Conservation (phyloP, 345 rosid species). For the Sisymbrium irio region DNA sequence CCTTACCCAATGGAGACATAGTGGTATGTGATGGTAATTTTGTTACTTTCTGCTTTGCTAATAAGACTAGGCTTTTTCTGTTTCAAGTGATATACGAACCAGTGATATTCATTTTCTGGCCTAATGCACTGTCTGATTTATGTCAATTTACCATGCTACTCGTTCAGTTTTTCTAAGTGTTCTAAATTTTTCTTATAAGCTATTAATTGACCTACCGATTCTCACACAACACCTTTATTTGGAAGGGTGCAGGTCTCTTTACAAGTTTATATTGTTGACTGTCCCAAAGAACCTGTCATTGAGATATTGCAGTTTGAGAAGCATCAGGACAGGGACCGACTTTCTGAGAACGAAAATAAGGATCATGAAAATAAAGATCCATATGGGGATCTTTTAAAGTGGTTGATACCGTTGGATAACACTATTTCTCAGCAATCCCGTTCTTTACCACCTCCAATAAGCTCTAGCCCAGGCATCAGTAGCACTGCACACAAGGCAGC, state of each 20-base stretch:
- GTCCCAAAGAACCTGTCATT: conserved; percentile 71
- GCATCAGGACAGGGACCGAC: conserved; percentile 42
- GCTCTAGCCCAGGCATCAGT: conserved; percentile 54
- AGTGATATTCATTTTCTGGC: background rate
- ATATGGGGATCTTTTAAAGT: conserved; percentile 72
- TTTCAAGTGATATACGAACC: background rate
- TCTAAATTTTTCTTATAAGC: background rate
- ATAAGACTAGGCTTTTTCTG: conserved; percentile 7
- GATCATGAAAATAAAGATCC: conserved; percentile 53
- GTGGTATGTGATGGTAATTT: conserved; percentile 66
- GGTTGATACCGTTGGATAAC: conserved; percentile 94
- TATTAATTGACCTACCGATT: conserved; percentile 36
- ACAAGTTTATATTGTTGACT: conserved; percentile 80
- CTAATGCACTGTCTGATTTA: background rate
- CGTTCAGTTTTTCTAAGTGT: background rate
- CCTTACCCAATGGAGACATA: conserved; percentile 91
- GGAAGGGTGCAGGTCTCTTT: conserved; percentile 98
- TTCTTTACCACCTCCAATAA: conserved; percentile 50
- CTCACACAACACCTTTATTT: conserved; percentile 59
- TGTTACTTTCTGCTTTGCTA: conserved; percentile 8
- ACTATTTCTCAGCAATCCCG: conserved; percentile 55
- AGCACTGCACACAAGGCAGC: conserved; percentile 53
- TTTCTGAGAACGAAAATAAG: conserved; percentile 39
- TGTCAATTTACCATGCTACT: background rate
- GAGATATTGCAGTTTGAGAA: conserved; percentile 99